Evolutionary conservation across 164 flowering plant species (phyloP), one percentile per base, ranked within the genome.

Genomic region (Akebia trifoliata): DNA sequence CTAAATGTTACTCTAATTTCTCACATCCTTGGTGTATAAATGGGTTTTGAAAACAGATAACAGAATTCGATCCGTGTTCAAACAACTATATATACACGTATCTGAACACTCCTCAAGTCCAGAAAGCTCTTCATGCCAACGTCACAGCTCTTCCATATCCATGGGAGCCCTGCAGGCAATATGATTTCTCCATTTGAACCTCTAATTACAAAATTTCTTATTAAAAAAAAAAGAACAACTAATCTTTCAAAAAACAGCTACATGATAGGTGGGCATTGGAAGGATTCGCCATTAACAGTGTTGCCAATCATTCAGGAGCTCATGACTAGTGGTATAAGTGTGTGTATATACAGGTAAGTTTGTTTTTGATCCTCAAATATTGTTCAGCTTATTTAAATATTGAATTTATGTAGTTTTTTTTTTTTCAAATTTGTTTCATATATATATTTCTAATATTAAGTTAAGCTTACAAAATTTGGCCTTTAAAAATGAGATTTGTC

Each of bases 71-170:
- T 62, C 82, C 82, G 2, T 75, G 79, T 62, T 48, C 74, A 0
- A 54, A 37, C 6, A 4, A 61, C 1, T 78, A 75, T 34, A 50
- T 71, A 0, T 0, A 35, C 12, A 4, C 49, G 15, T 78, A 75
- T 59, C 35, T 78, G 49, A 78, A 78, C 56, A 60, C 49, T 15
- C 75, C 77, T 10, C 52, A 68, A 39, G 82, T 75, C 20, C 82
- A 78, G 31, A 63, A 57, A 2, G 66, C 82, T 8, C 66, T 78
- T 11, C 77, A 78, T 57, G 79, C 65, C 0, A 64, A 56, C 8
- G 61, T 59, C 26, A 61, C 70, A 1, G 32, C 31, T 4, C 62
- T 66, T 43, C 61, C 67, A 9, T 43, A 48, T 59, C 57, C 50
- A 29, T 73, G 77, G 77, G 26, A 25, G 10, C 18, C 52, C 25